A percentile compares a stretch with the other conserved stretches of the same genome.
phyloP scores from a whole-genome alignment of 768 basidiomycete species.

The Nevesoporus exiguus region DNA sequence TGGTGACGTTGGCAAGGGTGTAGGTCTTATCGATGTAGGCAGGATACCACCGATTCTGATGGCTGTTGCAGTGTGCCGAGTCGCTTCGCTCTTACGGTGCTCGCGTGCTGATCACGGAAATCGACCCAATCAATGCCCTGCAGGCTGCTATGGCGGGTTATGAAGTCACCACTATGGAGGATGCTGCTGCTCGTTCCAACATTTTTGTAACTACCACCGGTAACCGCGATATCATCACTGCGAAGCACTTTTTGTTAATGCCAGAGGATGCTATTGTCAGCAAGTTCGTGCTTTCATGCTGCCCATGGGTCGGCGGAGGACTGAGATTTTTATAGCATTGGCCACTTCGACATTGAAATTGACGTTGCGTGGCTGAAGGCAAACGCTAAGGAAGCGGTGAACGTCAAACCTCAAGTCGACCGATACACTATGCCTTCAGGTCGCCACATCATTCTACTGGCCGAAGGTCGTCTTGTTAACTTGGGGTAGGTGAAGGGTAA shows the following conservation, averaged over 20 bases:
- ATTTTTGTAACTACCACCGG: conserved; percentile 98
- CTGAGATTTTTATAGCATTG: conserved; percentile 51
- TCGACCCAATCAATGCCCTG: conserved; percentile 99
- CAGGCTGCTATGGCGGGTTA: conserved; percentile 99
- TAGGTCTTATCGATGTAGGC: conserved; percentile 42
- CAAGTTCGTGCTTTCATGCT: conserved; percentile 62
- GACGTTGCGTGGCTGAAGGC: conserved; percentile 98
- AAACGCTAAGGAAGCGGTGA: conserved; percentile 77
- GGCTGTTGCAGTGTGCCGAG: conserved; percentile 80
- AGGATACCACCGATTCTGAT: neutral
- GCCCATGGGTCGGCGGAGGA: neutral
- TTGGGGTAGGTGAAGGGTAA: conserved; percentile 59
- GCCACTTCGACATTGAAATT: conserved; percentile 87
- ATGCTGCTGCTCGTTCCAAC: conserved; percentile 84
- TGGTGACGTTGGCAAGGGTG: conserved; percentile 99
- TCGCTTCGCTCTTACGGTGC: conserved; percentile 96
- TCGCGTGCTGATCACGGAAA: conserved; percentile 94
- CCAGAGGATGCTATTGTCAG: conserved; percentile 97
- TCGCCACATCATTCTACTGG: conserved; percentile 94
- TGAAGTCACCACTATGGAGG: conserved; percentile 98
- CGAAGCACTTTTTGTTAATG: conserved; percentile 89
- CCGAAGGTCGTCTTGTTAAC: conserved; percentile 99
- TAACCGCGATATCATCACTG: conserved; percentile 96
- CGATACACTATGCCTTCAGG: conserved; percentile 91
- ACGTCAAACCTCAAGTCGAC: conserved; percentile 99